phyloP scores from a whole-genome alignment of 2,329 filamentous ascomycete species.

The Arachnomyces sp. region DNA sequence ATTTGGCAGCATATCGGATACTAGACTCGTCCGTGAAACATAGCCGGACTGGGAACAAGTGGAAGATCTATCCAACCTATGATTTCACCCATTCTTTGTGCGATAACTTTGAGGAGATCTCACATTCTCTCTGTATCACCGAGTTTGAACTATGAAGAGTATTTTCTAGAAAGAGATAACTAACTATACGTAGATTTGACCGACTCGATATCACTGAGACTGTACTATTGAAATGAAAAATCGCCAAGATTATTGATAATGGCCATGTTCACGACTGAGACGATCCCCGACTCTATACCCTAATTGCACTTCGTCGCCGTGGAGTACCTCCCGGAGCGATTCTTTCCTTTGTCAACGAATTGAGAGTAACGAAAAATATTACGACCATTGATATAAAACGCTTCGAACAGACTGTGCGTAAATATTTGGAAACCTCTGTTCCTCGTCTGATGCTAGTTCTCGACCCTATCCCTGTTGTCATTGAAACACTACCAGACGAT shows the following conservation, averaged over 20 bases:
- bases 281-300: slow-evolving; percentile 80
- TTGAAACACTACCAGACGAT: slow-evolving; percentile 67
- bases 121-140: slow-evolving; percentile 85
- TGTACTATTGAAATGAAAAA: slow-evolving; percentile 77
- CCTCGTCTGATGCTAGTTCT: slow-evolving; percentile 84
- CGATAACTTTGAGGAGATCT: slow-evolving; percentile 86
- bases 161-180: not conserved
- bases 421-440: slow-evolving; percentile 80
- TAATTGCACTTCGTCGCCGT: slow-evolving; percentile 73
- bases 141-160: slow-evolving; percentile 86
- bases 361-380: slow-evolving; percentile 77
- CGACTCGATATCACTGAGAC: slow-evolving; percentile 76
- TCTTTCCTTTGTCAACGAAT: slow-evolving; percentile 80
- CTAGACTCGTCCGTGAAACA: slow-evolving; percentile 58
- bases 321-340: slow-evolving; percentile 85
- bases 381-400: slow-evolving; percentile 71
- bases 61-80: slow-evolving; percentile 93
- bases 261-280: slow-evolving; percentile 82
- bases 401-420: slow-evolving; percentile 79
- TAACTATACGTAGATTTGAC: slow-evolving; percentile 43
- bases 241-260: slow-evolving; percentile 69
- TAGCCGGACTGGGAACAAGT: slow-evolving; percentile 71
- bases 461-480: slow-evolving; percentile 73
- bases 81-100: slow-evolving; percentile 87
- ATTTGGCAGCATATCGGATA: slow-evolving; percentile 83